These are phyloP conservation scores for Wickerhamiella cacticola DNA, from an alignment of 805 yeast genomes.

Conservation along the genomic window DNA sequence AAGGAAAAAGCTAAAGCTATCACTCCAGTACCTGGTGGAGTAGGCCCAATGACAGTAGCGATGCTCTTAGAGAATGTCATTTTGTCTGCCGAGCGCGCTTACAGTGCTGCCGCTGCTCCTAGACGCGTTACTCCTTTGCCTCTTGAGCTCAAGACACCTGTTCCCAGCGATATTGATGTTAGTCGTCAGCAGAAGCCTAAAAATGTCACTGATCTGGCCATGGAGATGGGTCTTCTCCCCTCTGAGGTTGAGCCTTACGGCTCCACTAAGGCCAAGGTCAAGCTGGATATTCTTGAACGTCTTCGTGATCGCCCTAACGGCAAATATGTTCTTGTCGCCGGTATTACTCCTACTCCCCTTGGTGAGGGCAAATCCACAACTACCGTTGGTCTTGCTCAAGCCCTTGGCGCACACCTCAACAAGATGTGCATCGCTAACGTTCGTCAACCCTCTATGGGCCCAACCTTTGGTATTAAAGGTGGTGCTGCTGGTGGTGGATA, in stretches of 20 bases:
- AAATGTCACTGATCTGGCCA: slow-evolving; percentile 59
- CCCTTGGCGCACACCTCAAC: slow-evolving; percentile 80
- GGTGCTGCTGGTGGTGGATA: slow-evolving; percentile 99
- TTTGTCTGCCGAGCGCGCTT: slow-evolving; percentile 53
- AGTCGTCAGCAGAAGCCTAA: slow-evolving; percentile 85
- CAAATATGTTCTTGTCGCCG: slow-evolving; percentile 83
- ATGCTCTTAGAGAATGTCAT: slow-evolving; percentile 80
- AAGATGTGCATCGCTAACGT: slow-evolving; percentile 84
- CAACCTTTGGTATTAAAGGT: slow-evolving; percentile 96
- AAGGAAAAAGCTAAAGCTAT: slow-evolving; percentile 50
- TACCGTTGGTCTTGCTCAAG: slow-evolving; percentile 93
- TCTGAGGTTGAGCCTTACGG: slow-evolving; percentile 83
- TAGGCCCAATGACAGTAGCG: slow-evolving; percentile 98
- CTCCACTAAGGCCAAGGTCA: slow-evolving; percentile 78
- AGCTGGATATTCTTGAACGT: slow-evolving; percentile 56
- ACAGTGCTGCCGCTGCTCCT: slow-evolving; percentile 31
- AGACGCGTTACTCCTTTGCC: slow-evolving; percentile 45
- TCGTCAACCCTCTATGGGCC: slow-evolving; percentile 98
- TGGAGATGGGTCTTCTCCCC: slow-evolving; percentile 67
- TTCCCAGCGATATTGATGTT: slow-evolving; percentile 84
- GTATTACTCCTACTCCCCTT: slow-evolving; percentile 95
- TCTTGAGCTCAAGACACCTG: slow-evolving; percentile 47
- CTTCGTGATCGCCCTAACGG: slow-evolving; percentile 56
- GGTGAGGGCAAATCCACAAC: slow-evolving; percentile 98
- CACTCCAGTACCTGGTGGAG: slow-evolving; percentile 99